These are phyloP conservation scores for Chaetothyriales sp. DNA, from an alignment of 2,329 filamentous ascomycete genomes.

Conservation along the genomic window DNA sequence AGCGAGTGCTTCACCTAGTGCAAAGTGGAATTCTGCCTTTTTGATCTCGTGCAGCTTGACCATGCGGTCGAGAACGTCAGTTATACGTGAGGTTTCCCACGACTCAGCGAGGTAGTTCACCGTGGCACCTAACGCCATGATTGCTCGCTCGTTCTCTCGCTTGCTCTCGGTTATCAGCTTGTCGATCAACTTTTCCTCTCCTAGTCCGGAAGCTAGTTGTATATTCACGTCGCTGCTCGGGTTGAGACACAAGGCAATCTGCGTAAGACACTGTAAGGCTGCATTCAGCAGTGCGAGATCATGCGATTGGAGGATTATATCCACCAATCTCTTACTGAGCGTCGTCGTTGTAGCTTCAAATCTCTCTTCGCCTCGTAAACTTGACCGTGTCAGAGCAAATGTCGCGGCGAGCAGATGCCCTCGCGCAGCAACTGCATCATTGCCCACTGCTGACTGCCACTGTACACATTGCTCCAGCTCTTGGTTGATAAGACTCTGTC, in stretches of 20 bases:
- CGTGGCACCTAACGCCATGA: constrained; percentile 63
- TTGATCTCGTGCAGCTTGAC: constrained; percentile 70
- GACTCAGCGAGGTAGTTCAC: constrained; percentile 30
- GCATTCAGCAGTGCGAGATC: not conserved
- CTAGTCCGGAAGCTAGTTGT: not conserved
- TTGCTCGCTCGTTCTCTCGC: constrained; percentile 66
- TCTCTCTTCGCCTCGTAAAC: constrained; percentile 29
- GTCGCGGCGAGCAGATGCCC: constrained; percentile 45
- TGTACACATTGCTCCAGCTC: constrained; percentile 5
- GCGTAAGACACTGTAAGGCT: not conserved
- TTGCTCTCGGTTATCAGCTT: constrained; percentile 55
- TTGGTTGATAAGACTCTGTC: constrained; percentile 1
- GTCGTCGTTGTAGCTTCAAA: constrained; percentile 8
- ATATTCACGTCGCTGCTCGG: not conserved
- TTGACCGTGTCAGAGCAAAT: constrained; percentile 42
- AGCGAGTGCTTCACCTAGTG: constrained; percentile 74
- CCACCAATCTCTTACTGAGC: not conserved
- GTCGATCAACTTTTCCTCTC: constrained; percentile 38
- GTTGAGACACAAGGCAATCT: not conserved
- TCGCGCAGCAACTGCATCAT: constrained; percentile 42
- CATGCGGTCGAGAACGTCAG: constrained; percentile 48
- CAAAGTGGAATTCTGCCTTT: constrained; percentile 76
- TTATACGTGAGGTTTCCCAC: constrained; percentile 20
- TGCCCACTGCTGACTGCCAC: constrained; percentile 47
- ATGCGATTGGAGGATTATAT: not conserved